These are phyloP conservation scores for Plasmodium blacklocki DNA, from an alignment of 169 alveolate species.

Conservation along the genomic window DNA sequence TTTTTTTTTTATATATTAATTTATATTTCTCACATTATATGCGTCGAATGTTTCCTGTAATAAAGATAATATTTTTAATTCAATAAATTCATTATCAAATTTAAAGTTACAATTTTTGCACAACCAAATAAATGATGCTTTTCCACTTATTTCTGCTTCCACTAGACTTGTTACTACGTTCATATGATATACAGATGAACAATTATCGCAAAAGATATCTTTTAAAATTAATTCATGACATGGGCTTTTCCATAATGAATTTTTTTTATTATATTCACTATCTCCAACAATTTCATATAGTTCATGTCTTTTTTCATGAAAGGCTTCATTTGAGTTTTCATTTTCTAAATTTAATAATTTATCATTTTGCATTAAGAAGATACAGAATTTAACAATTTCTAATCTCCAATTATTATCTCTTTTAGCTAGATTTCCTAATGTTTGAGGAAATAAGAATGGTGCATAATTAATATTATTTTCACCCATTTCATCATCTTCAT, in stretches of 20 bases:
- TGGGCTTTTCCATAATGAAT: conserved; percentile 82
- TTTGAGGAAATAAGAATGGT: conserved; percentile 81
- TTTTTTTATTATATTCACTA: conserved; percentile 80
- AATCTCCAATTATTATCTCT: conserved; percentile 80
- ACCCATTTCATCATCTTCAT: conserved; percentile 65
- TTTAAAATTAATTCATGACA: conserved; percentile 75
- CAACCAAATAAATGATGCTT: conserved; percentile 65
- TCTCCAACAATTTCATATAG: conserved; percentile 80
- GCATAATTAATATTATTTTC: conserved; percentile 52
- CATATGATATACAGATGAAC: conserved; percentile 83
- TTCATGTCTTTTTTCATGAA: conserved; percentile 82
- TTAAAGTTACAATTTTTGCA: conserved; percentile 75
- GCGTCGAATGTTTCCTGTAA: conserved; percentile 69
- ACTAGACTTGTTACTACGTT: conserved; percentile 80
- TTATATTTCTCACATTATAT: conserved; percentile 33
- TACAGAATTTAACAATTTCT: conserved; percentile 82
- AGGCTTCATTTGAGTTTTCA: conserved; percentile 72
- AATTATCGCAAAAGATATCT: conserved; percentile 79
- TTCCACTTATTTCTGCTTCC: conserved; percentile 77
- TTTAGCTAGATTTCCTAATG: conserved; percentile 79
- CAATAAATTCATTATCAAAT: conserved; percentile 59
- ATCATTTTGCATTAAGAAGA: conserved; percentile 82
- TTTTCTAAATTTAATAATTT: conserved; percentile 64
- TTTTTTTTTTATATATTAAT: too few species aligned
- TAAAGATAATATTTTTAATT: conserved; percentile 27